Evolutionary conservation across 768 basidiomycete genomes (phyloP).

Genomic region (Chalciporus pseudorubinellus): DNA sequence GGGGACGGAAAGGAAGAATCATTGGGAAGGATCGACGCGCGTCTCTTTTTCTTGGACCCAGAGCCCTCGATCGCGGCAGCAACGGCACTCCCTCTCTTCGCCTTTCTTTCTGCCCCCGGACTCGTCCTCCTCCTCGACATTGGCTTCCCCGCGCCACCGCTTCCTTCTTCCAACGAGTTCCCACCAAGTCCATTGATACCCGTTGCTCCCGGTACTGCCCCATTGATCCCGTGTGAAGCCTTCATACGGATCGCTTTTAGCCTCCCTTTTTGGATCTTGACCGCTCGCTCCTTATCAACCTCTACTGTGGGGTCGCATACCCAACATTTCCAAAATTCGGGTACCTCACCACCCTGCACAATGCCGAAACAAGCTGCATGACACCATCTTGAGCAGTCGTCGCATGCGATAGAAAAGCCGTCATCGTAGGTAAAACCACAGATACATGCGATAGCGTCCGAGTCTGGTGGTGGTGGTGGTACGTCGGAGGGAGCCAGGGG

Average conservation of each 20-base stretch:
- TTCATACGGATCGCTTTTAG: conserved; percentile 31
- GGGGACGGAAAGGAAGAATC: conserved; percentile 20
- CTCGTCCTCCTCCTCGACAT: conserved; percentile 36
- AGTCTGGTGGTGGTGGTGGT: conserved; percentile 29
- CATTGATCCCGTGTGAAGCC: conserved; percentile 27
- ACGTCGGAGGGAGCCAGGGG: conserved; percentile 13
- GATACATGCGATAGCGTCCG: conserved; percentile 65
- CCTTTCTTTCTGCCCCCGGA: conserved; percentile 40
- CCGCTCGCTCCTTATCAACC: conserved; percentile 49
- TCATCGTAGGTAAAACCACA: conserved; percentile 75
- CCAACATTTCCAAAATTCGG: conserved; percentile 80
- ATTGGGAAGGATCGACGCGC: conserved; percentile 36
- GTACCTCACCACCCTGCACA: conserved; percentile 48
- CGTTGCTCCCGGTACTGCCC: conserved; percentile 14
- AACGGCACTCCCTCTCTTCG: conserved; percentile 33
- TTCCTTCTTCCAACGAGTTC: conserved; percentile 17
- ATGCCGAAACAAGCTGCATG: conserved; percentile 79
- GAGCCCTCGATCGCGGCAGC: conserved; percentile 37
- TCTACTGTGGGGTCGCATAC: conserved; percentile 48
- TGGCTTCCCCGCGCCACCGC: conserved; percentile 20
- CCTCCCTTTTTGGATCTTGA: conserved; percentile 43
- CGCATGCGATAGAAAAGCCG: conserved; percentile 85
- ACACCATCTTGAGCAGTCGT: conserved; percentile 78
- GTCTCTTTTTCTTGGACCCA: conserved; percentile 36
- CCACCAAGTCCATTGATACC: conserved; percentile 18